Conservation (phyloP, 768 basidiomycete species). For the Russula vinacea region DNA sequence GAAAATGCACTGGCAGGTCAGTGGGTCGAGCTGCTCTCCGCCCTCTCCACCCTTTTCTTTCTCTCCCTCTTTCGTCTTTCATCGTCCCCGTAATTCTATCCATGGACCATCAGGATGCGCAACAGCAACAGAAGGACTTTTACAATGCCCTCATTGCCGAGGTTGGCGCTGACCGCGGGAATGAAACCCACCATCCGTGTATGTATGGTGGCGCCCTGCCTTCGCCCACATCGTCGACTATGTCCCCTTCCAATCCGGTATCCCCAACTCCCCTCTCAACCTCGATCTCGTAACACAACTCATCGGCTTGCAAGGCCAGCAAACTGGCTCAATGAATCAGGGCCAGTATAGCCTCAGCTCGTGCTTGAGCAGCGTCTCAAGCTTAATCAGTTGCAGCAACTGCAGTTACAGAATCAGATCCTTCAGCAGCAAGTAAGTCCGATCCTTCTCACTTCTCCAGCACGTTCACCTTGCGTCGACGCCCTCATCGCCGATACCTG, state of each 20-base stretch:
- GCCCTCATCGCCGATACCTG: slow-evolving; percentile 6
- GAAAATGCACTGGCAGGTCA: slow-evolving; percentile 9
- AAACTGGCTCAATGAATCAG: slow-evolving; percentile 31
- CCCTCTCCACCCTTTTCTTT: neutral
- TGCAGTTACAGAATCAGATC: slow-evolving; percentile 78
- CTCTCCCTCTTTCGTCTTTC: neutral
- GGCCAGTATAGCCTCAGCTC: slow-evolving; percentile 42
- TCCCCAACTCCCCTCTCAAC: slow-evolving; percentile 36
- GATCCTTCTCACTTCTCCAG: neutral
- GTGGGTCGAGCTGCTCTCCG: neutral
- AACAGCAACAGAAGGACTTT: slow-evolving; percentile 35
- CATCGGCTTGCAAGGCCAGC: slow-evolving; percentile 46
- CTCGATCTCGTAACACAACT: slow-evolving; percentile 52
- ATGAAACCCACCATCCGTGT: slow-evolving; percentile 25
- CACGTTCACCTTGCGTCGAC: slow-evolving; percentile 1
- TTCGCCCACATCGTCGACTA: slow-evolving; percentile 24
- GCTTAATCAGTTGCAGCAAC: slow-evolving; percentile 70
- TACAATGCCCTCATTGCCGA: slow-evolving; percentile 34
- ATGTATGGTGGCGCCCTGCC: slow-evolving; percentile 28
- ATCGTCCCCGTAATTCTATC: neutral
- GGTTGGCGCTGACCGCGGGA: slow-evolving; percentile 26
- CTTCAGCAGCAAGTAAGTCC: slow-evolving; percentile 81
- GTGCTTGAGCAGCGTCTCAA: slow-evolving; percentile 76
- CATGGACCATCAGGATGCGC: slow-evolving; percentile 27
- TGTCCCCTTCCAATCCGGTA: slow-evolving; percentile 26